A percentile compares a stretch with the other conserved stretches of the same genome.
Conservation (phyloP, 1,284 basidiomycete species). For the Ganoderma boninense region DNA sequence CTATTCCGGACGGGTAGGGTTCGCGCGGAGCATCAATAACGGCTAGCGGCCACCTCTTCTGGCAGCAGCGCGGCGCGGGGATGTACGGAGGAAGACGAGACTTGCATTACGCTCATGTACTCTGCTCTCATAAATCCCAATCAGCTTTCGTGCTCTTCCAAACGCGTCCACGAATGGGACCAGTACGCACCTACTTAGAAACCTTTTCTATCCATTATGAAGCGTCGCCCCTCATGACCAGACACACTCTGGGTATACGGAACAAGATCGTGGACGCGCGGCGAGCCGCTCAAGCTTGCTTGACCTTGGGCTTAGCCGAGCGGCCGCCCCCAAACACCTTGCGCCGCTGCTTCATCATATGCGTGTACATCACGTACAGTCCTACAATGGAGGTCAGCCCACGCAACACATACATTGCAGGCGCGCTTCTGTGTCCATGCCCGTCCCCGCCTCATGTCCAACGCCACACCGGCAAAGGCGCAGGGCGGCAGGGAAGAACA, state of each 20-base stretch:
- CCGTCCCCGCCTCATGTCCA: no score
- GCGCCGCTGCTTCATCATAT: slow-evolving; percentile 88
- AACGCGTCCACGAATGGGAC: background rate
- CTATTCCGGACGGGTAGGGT: slow-evolving; percentile 66
- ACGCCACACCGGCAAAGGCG: no score
- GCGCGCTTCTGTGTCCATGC: background rate
- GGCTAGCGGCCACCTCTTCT: background rate
- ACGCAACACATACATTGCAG: background rate
- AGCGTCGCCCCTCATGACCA: background rate
- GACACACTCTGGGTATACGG: slow-evolving; percentile 4
- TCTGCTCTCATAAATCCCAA: background rate
- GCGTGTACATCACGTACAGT: slow-evolving; percentile 87
- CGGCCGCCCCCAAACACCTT: slow-evolving; percentile 70
- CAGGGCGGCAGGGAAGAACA: background rate
- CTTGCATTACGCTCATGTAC: slow-evolving; percentile 6
- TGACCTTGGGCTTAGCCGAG: slow-evolving; percentile 40
- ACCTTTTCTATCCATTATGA: background rate
- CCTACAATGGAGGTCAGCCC: slow-evolving; percentile 51
- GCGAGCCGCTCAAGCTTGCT: slow-evolving; percentile 42
- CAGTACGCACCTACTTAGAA: slow-evolving; percentile 15
- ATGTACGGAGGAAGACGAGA: background rate
- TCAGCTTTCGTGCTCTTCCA: background rate
- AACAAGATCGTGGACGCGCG: background rate
- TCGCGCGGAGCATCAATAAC: slow-evolving; percentile 67
- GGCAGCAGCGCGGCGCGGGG: background rate